These are phyloP conservation scores for Fusarium transvaalense DNA, from an alignment of 2,329 filamentous ascomycete genomes.

Conservation along the genomic window DNA sequence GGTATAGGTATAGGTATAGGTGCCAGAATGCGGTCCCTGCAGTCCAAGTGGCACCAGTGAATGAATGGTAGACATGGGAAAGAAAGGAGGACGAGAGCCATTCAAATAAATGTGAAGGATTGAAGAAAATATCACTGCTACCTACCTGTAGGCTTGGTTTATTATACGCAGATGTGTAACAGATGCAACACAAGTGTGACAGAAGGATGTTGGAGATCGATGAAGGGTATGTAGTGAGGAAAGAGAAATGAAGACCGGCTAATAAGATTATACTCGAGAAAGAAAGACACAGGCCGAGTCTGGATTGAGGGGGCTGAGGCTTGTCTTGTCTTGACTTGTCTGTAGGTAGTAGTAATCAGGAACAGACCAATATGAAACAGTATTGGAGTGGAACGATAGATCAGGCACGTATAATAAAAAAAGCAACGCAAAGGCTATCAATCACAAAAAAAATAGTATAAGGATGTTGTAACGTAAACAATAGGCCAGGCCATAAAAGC, in stretches of 20 bases:
- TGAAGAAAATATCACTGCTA: constrained; percentile 5
- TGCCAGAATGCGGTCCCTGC: constrained; percentile 22
- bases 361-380: constrained; percentile 25
- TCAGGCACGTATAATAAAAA: constrained; percentile 25
- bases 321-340: background rate
- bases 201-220: constrained; percentile 29
- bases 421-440: constrained; percentile 20
- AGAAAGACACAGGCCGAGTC: constrained; percentile 18
- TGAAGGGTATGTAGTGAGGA: background rate
- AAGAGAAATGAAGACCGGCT: constrained; percentile 8
- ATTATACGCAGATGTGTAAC: constrained; percentile 17
- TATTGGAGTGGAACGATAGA: constrained; percentile 6
- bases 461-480: constrained; percentile 10
- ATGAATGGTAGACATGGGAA: constrained; percentile 6
- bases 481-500: constrained; percentile 14
- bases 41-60: constrained; percentile 10
- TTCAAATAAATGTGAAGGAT: background rate
- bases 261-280: constrained; percentile 20
- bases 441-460: constrained; percentile 22
- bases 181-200: constrained; percentile 30
- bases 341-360: constrained; percentile 37
- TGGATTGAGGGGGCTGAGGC: constrained; percentile 2
- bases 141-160: constrained; percentile 4
- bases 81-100: background rate
- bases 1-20: background rate